A percentile compares a stretch with the other conserved stretches of the same genome.
Conservation (phyloP, 179 eudicot genomes). For the Spergularia azorica region DNA sequence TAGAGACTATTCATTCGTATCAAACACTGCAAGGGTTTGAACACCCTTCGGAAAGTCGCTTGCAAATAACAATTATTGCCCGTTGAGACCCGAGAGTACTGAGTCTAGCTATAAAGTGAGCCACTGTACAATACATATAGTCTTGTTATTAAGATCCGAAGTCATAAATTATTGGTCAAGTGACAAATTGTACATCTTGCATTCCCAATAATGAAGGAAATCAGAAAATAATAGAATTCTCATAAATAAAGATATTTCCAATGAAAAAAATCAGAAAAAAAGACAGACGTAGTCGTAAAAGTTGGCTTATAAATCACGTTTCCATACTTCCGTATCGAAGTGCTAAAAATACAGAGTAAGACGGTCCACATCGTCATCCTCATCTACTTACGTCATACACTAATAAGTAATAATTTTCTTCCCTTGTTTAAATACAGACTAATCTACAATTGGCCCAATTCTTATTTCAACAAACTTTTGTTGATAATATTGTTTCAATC, state of each 20-base stretch:
- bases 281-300: background rate
- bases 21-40: too few relatives aligned
- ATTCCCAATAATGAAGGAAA: background rate
- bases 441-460: background rate
- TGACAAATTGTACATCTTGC: background rate
- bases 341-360: background rate
- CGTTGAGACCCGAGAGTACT: too few relatives aligned
- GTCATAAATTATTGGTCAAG: too few relatives aligned
- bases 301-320: background rate
- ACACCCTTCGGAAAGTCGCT: too few relatives aligned
- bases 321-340: slow-evolving; percentile 8
- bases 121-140: too few relatives aligned
- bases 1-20: too few relatives aligned
- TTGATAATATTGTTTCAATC: background rate
- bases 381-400: too few relatives aligned
- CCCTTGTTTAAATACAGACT: background rate
- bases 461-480: background rate
- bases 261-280: background rate
- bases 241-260: background rate
- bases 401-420: background rate
- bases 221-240: background rate
- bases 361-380: too few relatives aligned
- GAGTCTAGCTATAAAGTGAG: too few relatives aligned
- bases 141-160: too few relatives aligned
- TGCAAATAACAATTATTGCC: too few relatives aligned